Percentiles rank a stretch among this genome's conserved stretches.
Conservation (phyloP, 352 stramenopile genomes). For the Halophytophthora polymorphica region DNA sequence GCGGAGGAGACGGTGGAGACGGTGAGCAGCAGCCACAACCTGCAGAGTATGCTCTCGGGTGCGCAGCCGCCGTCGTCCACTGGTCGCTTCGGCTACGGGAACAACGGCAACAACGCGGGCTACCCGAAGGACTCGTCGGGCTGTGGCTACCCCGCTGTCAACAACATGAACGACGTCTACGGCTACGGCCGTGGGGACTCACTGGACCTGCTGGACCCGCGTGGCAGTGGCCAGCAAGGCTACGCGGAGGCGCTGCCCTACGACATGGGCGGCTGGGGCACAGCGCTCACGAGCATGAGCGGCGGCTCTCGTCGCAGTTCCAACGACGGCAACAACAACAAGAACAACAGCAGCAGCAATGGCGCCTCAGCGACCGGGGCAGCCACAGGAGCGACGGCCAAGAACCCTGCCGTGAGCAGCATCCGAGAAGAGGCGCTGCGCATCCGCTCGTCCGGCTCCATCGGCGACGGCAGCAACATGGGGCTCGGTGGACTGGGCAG, state of each 20-base stretch:
- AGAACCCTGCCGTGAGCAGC: slow-evolving; percentile 25
- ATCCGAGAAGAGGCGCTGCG: slow-evolving; percentile 73
- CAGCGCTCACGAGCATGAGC: slow-evolving; percentile 12
- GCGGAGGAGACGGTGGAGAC: slow-evolving; percentile 32
- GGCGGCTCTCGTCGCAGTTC: slow-evolving; percentile 18
- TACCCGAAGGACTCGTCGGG: slow-evolving; percentile 28
- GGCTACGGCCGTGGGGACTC: slow-evolving; percentile 36
- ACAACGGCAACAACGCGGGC: too few relatives aligned
- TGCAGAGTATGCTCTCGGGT: slow-evolving; percentile 18
- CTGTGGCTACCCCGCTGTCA: slow-evolving; percentile 23
- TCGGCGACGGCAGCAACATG: slow-evolving; percentile 28
- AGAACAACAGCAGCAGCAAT: too few relatives aligned
- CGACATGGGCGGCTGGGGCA: slow-evolving; percentile 31
- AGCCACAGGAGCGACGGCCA: slow-evolving; percentile 4
- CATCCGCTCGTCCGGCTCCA: slow-evolving; percentile 52
- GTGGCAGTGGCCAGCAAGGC: slow-evolving; percentile 20
- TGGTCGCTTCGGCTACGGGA: slow-evolving; percentile 23
- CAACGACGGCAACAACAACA: too few relatives aligned
- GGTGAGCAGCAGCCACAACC: slow-evolving; percentile 19
- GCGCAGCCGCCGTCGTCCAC: slow-evolving; percentile 9
- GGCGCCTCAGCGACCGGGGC: too few relatives aligned
- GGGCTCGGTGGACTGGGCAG: too few relatives aligned
- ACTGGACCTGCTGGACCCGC: slow-evolving; percentile 24
- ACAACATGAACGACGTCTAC: slow-evolving; percentile 40
- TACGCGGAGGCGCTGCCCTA: slow-evolving; percentile 32